These are phyloP conservation scores for Corchorus capsularis DNA, from an alignment of 345 rosid species.

Conservation along the genomic window DNA sequence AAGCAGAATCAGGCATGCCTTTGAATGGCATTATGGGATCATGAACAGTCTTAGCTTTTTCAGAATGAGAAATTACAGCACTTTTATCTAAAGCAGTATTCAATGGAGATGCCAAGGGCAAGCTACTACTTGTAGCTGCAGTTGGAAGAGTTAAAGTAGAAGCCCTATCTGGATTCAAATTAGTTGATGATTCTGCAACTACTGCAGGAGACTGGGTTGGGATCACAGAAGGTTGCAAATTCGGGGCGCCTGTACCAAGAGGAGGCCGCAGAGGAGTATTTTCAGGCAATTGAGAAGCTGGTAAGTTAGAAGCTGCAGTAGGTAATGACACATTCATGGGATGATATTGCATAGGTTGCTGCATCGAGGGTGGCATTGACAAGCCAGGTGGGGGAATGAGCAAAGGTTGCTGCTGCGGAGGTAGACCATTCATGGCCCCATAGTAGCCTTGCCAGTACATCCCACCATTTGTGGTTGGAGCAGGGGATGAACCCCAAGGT, in stretches of 20 bases:
- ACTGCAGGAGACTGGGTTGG: conserved; percentile 24
- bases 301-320: conserved; percentile 28
- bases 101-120: conserved; percentile 27
- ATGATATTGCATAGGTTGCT: conserved; percentile 38
- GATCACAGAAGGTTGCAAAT: conserved; percentile 25
- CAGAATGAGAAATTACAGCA: conserved; percentile 21
- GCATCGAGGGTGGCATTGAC: conserved; percentile 38
- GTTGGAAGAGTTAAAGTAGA: conserved; percentile 27
- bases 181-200: conserved; percentile 28
- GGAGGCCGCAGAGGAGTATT: conserved; percentile 32
- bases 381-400: conserved; percentile 38
- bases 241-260: conserved; percentile 18
- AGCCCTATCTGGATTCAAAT: conserved; percentile 30
- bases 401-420: conserved; percentile 40
- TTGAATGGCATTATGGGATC: conserved; percentile 30
- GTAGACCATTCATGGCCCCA: conserved; percentile 37
- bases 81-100: conserved; percentile 23
- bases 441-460: conserved; percentile 55
- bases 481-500: conserved; percentile 35
- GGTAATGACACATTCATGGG: conserved; percentile 23
- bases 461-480: conserved; percentile 35
- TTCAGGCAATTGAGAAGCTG: conserved; percentile 32
- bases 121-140: conserved; percentile 22
- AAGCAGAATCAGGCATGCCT: conserved; percentile 26
- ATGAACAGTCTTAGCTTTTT: conserved; percentile 24